These are phyloP conservation scores for Cladorrhinum sp. DNA, from an alignment of 2,329 filamentous ascomycete genomes.

Conservation along the genomic window DNA sequence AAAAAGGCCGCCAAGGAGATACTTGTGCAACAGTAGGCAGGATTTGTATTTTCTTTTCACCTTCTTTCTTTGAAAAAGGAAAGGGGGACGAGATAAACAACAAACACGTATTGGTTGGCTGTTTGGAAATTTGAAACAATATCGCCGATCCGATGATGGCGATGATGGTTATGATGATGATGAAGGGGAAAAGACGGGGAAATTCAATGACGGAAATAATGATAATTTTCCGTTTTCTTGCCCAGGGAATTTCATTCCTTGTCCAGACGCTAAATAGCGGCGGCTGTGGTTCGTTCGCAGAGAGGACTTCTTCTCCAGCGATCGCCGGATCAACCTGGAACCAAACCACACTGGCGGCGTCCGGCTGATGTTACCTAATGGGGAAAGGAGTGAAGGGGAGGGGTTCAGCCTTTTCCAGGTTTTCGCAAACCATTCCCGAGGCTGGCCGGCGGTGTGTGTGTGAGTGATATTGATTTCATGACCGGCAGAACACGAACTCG, in stretches of 20 bases:
- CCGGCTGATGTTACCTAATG: neutral
- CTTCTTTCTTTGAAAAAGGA: too few relatives aligned
- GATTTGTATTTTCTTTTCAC: too few relatives aligned
- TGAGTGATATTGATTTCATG: neutral
- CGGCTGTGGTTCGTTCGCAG: constrained; percentile 13
- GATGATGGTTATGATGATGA: neutral
- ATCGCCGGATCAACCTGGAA: constrained; percentile 25
- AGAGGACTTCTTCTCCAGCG: constrained; percentile 7
- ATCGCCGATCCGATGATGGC: neutral
- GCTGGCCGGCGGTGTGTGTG: neutral
- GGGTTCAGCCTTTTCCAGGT: neutral
- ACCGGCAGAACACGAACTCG: neutral
- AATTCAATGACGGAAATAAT: neutral
- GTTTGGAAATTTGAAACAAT: neutral
- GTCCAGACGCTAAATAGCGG: constrained; percentile 1
- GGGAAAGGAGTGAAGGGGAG: neutral
- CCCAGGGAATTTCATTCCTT: constrained; percentile 7
- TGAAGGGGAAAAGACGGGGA: neutral
- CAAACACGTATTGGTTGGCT: too few relatives aligned
- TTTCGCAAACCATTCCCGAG: neutral
- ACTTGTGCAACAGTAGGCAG: too few relatives aligned
- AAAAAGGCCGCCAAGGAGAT: neutral
- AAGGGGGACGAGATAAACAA: too few relatives aligned
- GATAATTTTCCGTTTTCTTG: too few relatives aligned
- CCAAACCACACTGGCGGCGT: constrained; percentile 22